Evolutionary conservation across 2,329 filamentous ascomycete genomes (phyloP), one percentile per base, ranked within the genome.

Genomic region (Hymenoscyphus fraxineus): DNA sequence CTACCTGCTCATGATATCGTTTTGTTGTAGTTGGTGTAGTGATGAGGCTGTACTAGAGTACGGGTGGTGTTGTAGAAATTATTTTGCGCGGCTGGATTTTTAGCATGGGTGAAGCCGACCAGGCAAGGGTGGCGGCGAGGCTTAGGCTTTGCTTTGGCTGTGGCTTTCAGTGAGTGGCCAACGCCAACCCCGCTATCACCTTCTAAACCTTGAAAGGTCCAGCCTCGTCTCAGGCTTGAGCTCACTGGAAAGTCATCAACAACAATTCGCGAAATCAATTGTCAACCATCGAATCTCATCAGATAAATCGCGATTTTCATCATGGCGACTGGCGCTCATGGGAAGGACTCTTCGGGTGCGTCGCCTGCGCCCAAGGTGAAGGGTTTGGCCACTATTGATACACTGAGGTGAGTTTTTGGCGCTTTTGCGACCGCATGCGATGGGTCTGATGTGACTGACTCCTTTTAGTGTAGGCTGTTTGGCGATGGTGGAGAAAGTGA

Each of bases 301-400:
- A 38, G 32, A 61, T 69, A 66, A 64, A 65, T 65, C 65, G 22
- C 22, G n/a, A 59, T 62, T 66, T 68, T 44, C 68, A 83, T 81
- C 80, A 88, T 88, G 85, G 81, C 79, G 65, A 80, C 79, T 16
- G 79, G 80, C 63, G 79, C 78, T 51, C 77, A 79, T 32, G 79
- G 78, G 65, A 80, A 81, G 41, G 85, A 88, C 70, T 74, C 81
- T 22, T 74, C 81, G 16, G 84, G 86, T 13, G 86, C 85, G 56
- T 82, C 84, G 16, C 82, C 85, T 67, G 82, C 80, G 41, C 83
- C 84, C 1, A 80, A 83, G 56, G 80, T 94, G 77, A 96, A 89
- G 76, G 90, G 93, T 63, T 88, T 88, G 74, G 93, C 93, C 71
- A 97, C 93, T 41, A 81, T 95, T 67, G 89, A 92, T 72, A 94